Evolutionary conservation across 169 alveolate species (phyloP).

Genomic region (Plasmodium vivax): DNA sequence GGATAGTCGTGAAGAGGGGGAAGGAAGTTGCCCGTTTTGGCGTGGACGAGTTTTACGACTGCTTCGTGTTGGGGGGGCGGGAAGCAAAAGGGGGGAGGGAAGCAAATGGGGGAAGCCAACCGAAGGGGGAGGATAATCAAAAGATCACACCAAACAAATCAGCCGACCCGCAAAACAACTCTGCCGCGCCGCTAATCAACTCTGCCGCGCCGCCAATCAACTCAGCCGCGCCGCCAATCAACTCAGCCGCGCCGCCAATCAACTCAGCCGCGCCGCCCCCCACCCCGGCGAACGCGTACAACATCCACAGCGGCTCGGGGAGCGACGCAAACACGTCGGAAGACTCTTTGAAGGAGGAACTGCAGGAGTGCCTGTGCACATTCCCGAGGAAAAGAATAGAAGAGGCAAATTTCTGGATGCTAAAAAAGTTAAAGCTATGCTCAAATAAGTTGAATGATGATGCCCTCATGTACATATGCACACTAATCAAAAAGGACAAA

Average conservation of each 20-base stretch:
- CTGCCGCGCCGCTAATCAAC: no score
- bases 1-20: constrained; percentile 11
- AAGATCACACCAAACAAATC: background rate
- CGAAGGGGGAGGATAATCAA: background rate
- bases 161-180: no score
- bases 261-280: no score
- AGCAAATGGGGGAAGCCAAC: background rate
- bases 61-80: background rate
- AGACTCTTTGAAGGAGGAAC: constrained; percentile 2
- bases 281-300: background rate
- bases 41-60: constrained; percentile 15
- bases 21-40: constrained; percentile 1
- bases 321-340: constrained; percentile 15
- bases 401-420: constrained; percentile 12
- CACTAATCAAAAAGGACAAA: constrained; percentile 44
- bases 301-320: constrained; percentile 40
- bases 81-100: background rate
- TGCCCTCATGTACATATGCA: constrained; percentile 56
- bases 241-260: no score
- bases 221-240: no score
- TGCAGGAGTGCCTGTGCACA: constrained; percentile 7
- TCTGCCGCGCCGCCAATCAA: no score
- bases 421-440: constrained; percentile 21
- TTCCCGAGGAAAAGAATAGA: constrained; percentile 21
- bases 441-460: constrained; percentile 62